Percentiles rank a stretch among this genome's conserved stretches.
Evolutionary conservation across 2,329 filamentous ascomycete genomes (phyloP).

Genomic region (Neonectria faginata): DNA sequence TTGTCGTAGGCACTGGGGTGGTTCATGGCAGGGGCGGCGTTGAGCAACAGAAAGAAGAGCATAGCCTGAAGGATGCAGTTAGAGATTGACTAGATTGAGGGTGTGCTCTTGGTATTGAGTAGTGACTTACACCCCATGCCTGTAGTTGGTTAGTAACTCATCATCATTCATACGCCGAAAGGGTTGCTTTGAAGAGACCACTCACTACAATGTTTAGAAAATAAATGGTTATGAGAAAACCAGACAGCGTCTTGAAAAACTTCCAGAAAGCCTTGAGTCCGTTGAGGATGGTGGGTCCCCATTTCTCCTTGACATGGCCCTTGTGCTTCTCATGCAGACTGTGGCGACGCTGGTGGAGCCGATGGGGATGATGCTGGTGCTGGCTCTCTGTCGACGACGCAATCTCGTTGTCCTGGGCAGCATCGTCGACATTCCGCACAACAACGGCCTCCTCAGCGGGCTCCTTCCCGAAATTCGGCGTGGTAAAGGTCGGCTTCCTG

Average conservation of each 20-base stretch:
- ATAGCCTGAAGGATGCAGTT: constrained; percentile 37
- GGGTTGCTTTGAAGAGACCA: not conserved
- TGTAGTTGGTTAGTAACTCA: constrained; percentile 15
- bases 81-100: not conserved
- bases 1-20: constrained; percentile 68
- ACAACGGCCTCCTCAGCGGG: constrained; percentile 10
- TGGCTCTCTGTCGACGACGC: constrained; percentile 3
- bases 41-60: constrained; percentile 47
- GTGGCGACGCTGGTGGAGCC: not conserved
- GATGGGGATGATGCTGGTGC: constrained; percentile 13
- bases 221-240: constrained; percentile 48
- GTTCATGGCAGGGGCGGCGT: constrained; percentile 32
- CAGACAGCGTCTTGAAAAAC: constrained; percentile 45
- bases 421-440: constrained; percentile 3
- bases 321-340: constrained; percentile 37
- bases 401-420: not conserved
- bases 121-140: constrained; percentile 44
- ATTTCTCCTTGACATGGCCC: constrained; percentile 39
- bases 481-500: constrained; percentile 18
- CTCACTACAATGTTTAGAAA: constrained; percentile 47
- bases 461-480: constrained; percentile 19
- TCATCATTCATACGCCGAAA: not conserved
- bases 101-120: no score
- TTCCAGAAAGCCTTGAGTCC: constrained; percentile 46
- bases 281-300: constrained; percentile 41